A percentile compares a stretch with the other conserved stretches of the same genome.
Evolutionary conservation across 805 yeast species (phyloP).

Genomic region (Yarrowia sp.): DNA sequence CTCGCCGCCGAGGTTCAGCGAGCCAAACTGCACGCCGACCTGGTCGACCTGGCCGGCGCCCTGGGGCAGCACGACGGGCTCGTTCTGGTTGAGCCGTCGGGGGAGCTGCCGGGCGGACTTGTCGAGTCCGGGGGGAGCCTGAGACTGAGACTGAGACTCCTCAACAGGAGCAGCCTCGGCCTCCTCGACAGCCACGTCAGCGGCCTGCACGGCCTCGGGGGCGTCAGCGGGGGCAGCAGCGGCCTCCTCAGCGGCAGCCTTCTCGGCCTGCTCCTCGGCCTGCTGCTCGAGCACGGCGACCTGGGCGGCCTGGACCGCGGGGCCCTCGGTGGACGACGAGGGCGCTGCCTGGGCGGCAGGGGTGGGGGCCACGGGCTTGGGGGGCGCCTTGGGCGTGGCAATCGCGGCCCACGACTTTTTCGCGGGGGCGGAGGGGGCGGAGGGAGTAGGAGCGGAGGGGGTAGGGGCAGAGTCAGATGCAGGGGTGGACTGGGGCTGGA

Average conservation of each 20-base stretch:
- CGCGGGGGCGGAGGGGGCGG: constrained; percentile 40
- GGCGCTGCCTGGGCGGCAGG: constrained; percentile 47
- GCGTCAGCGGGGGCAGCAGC: constrained; percentile 39
- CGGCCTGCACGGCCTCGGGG: constrained; percentile 39
- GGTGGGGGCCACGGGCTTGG: constrained; percentile 47
- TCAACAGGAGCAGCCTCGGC: constrained; percentile 36
- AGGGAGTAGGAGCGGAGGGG: constrained; percentile 10
- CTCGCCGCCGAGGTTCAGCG: constrained; percentile 58
- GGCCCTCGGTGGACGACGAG: constrained; percentile 43
- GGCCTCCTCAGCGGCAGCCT: constrained; percentile 39
- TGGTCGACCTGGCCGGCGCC: constrained; percentile 56
- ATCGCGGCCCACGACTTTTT: constrained; percentile 74
- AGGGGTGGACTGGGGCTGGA: too few relatives aligned
- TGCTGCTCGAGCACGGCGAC: constrained; percentile 39
- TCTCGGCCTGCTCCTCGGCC: constrained; percentile 30
- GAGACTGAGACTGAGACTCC: neutral
- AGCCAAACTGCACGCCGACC: constrained; percentile 70
- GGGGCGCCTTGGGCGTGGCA: constrained; percentile 60
- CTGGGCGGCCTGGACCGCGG: constrained; percentile 40
- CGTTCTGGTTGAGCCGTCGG: constrained; percentile 53
- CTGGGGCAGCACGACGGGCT: constrained; percentile 62
- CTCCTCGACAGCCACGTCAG: constrained; percentile 41
- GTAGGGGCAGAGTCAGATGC: too few relatives aligned
- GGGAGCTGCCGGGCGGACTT: constrained; percentile 44
- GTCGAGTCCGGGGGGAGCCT: constrained; percentile 36